Base-by-base conservation (phyloP, 257 asterid genomes). In the Nicotiana tabacum region DNA sequence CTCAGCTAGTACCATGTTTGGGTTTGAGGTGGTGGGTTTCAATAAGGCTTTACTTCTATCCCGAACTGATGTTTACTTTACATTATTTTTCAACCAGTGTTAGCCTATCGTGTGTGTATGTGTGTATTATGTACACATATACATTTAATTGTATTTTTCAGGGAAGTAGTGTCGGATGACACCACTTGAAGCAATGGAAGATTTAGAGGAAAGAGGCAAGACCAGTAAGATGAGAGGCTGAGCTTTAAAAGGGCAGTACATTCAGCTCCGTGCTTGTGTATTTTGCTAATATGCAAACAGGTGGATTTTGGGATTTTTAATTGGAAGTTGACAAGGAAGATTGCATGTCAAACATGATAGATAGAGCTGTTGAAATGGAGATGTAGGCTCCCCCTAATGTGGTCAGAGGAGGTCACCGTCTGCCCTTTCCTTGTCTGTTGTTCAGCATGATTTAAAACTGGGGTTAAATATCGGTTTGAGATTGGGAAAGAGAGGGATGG, bases 121-220 rank as follows among this genome's bases (percentile, higher is more conserved):
- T 66, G 70, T 30, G 18, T 65, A 48, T 27, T 72, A 7, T 27
- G 62, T 74, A 74, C 80, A 15, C 48, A 74, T 72, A 72, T 33
- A 74, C 57, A 53, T 53, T 48, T 48, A 27, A 13, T 48, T 46
- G 17, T 10, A 3, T 10, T 53, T 53, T 53, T 53, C 18, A 13
- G 57, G 12, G 57, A 12, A 48, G 43, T 21, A 48, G 62, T 74
- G 62, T 74, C 15, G 4, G 43, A 74, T 74, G 43, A 74, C 27
- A 32, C 57, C 60, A 74, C 15, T 48, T 48, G 80, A 74, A 74
- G 80, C 62, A 74, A 48, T 48, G 80, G 62, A n/a, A 21, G 33
- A 48, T 74, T 74, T 74, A 46, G 24, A 74, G 62, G 80, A 74
- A 72, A 48, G 24, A 74, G 62, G 80, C 62, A 46, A 72, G 78